Evolutionary conservation across 2,329 filamentous ascomycete genomes (phyloP).

Genomic region (Epichloe aotearoae): DNA sequence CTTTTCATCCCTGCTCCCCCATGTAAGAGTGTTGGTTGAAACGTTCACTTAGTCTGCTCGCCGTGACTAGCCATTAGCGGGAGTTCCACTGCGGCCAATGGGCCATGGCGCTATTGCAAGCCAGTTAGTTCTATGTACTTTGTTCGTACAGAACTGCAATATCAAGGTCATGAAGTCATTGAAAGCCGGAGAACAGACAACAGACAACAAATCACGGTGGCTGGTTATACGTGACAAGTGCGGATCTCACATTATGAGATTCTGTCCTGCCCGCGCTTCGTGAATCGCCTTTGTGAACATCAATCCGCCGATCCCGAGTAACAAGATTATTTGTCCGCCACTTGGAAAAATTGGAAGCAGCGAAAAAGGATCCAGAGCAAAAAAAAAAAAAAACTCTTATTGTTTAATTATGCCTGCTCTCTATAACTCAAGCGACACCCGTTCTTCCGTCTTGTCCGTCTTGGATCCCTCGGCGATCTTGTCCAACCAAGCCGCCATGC

Average conservation of each 20-base stretch:
- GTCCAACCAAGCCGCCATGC: constrained; percentile 56
- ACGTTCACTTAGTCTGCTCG: no score
- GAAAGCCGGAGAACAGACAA: no score
- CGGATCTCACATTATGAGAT: neutral
- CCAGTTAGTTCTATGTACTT: no score
- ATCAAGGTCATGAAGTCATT: no score
- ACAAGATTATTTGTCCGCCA: neutral
- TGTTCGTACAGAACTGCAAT: no score
- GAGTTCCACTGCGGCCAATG: neutral
- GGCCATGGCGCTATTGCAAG: no score
- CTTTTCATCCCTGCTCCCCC: no score
- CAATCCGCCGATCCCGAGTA: neutral
- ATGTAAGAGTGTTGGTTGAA: no score
- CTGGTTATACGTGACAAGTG: no score
- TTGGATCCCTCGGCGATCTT: constrained; percentile 35
- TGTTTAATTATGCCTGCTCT: neutral
- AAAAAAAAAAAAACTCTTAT: neutral
- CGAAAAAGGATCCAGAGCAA: neutral
- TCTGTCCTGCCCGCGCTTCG: neutral
- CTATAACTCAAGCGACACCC: constrained; percentile 18
- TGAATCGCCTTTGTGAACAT: neutral
- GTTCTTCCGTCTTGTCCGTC: constrained; percentile 11
- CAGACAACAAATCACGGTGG: no score
- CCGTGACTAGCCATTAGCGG: neutral
- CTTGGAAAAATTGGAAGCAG: neutral